phyloP scores from a whole-genome alignment of 176 grass and related monocot species.

The Oryza meyeriana region DNA sequence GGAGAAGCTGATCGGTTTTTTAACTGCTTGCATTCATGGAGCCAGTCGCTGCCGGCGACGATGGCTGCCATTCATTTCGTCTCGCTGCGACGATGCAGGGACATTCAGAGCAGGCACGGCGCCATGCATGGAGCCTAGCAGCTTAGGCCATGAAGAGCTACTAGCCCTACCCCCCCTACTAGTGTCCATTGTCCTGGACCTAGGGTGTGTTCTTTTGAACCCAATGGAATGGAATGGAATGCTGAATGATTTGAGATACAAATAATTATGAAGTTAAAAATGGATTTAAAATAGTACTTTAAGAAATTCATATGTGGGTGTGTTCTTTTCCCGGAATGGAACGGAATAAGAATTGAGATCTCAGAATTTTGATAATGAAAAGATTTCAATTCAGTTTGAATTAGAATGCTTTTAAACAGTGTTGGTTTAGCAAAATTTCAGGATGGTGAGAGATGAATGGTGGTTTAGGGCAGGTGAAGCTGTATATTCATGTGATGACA shows the following conservation, averaged over 20 bases:
- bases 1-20: background rate
- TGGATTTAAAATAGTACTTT: no score
- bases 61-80: conserved; percentile 12
- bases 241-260: no score
- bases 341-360: no score
- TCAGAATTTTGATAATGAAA: background rate
- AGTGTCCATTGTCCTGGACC: background rate
- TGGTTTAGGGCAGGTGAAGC: background rate
- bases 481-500: background rate
- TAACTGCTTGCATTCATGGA: background rate
- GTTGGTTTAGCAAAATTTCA: background rate
- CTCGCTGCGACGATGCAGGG: background rate
- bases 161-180: background rate
- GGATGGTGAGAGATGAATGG: background rate
- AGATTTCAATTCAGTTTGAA: background rate
- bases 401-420: background rate
- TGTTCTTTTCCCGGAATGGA: no score
- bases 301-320: no score
- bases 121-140: background rate
- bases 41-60: background rate
- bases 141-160: background rate
- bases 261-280: no score
- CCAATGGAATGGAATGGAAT: no score
- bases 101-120: conserved; percentile 16
- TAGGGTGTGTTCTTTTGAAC: no score